Evolutionary conservation across 495 filamentous ascomycete genomes (phyloP).

Genomic region (Penicillium arizonense): DNA sequence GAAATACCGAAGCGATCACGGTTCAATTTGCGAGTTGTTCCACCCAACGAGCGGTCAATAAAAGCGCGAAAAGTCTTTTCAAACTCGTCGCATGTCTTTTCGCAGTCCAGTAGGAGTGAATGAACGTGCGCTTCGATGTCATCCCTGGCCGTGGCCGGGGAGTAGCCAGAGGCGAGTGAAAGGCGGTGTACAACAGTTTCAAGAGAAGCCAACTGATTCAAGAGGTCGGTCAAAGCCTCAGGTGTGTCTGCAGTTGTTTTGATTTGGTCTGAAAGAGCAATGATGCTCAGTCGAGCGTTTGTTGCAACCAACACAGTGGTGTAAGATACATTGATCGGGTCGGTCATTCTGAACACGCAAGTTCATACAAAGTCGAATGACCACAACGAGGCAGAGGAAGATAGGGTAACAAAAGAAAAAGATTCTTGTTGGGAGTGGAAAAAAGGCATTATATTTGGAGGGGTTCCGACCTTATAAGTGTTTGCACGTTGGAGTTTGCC

Average conservation of each 20-base stretch:
- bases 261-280: background rate
- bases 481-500: too few relatives aligned
- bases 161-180: background rate
- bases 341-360: background rate
- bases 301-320: background rate
- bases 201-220: background rate
- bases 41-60: background rate
- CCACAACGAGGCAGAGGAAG: too few relatives aligned
- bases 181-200: background rate
- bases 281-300: background rate
- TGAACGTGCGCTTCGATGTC: background rate
- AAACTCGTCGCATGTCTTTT: background rate
- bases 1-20: background rate
- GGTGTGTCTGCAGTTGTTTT: background rate
- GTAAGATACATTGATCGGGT: background rate
- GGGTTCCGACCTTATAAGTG: too few relatives aligned
- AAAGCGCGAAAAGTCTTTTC: background rate
- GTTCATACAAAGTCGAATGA: too few relatives aligned
- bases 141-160: background rate
- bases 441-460: too few relatives aligned
- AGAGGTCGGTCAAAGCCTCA: background rate
- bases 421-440: too few relatives aligned
- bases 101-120: background rate
- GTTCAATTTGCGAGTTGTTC: background rate
- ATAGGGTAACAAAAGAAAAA: too few relatives aligned